These are phyloP conservation scores for Kalmusia sp. DNA, from an alignment of 2,329 filamentous ascomycete species.

Conservation along the genomic window DNA sequence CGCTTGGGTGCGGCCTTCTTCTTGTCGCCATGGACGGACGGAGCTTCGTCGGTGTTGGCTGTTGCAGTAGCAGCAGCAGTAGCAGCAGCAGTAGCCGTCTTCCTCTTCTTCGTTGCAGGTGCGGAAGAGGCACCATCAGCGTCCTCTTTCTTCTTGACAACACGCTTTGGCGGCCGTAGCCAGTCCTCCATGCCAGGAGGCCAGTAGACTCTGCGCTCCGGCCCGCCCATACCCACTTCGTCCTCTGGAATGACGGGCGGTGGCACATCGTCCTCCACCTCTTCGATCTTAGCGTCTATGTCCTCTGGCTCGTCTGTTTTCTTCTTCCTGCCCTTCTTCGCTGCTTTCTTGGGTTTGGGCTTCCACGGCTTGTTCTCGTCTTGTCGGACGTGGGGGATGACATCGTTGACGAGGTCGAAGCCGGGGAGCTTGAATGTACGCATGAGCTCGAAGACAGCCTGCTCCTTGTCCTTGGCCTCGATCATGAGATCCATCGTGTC, in stretches of 20 bases:
- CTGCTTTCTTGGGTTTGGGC: slow-evolving; percentile 48
- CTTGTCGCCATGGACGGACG: slow-evolving; percentile 38
- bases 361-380: slow-evolving; percentile 71
- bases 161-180: slow-evolving; percentile 80
- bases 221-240: slow-evolving; percentile 86
- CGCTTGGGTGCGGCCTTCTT: slow-evolving; percentile 45
- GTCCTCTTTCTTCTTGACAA: slow-evolving; percentile 63
- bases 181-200: slow-evolving; percentile 89
- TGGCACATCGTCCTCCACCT: slow-evolving; percentile 46
- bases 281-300: slow-evolving; percentile 51
- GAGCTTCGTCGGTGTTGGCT: slow-evolving; percentile 21
- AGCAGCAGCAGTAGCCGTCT: slow-evolving; percentile 27
- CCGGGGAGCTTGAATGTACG: slow-evolving; percentile 83
- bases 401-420: slow-evolving; percentile 75
- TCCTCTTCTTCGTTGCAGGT: slow-evolving; percentile 41
- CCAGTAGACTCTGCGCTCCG: slow-evolving; percentile 86
- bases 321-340: slow-evolving; percentile 55
- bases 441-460: slow-evolving; percentile 95
- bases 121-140: slow-evolving; percentile 30
- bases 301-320: slow-evolving; percentile 46
- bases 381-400: slow-evolving; percentile 76
- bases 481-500: slow-evolving; percentile 97
- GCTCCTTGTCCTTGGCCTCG: slow-evolving; percentile 97
- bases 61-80: slow-evolving; percentile 20
- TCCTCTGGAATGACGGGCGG: slow-evolving; percentile 63